A percentile compares a stretch with the other conserved stretches of the same genome.
phyloP scores from a whole-genome alignment of 441 rosid genomes.

The Euphorbia celastroides region DNA sequence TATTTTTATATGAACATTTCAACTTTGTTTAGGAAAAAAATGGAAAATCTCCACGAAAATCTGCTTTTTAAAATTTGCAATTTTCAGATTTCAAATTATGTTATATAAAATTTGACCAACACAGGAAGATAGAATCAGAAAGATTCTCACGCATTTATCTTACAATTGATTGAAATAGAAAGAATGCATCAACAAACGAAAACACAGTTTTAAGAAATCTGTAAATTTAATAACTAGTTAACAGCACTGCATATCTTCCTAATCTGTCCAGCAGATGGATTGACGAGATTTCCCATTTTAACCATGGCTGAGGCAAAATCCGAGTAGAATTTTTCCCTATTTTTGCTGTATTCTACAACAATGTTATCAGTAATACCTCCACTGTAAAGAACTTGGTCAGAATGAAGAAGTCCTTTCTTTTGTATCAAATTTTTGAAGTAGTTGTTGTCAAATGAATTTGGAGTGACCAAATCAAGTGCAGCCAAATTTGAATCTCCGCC shows the following conservation, averaged over 20 bases:
- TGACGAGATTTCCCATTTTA: constrained; percentile 50
- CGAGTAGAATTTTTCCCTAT: constrained; percentile 30
- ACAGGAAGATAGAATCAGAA: too few relatives aligned
- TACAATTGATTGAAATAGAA: too few relatives aligned
- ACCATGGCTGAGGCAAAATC: constrained; percentile 56
- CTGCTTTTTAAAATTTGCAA: too few relatives aligned
- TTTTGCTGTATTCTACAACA: constrained; percentile 40
- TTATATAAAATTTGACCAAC: too few relatives aligned
- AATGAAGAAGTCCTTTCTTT: constrained; percentile 47
- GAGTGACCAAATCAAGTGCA: constrained; percentile 53
- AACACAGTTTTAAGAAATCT: too few relatives aligned
- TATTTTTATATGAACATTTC: too few relatives aligned
- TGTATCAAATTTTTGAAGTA: constrained; percentile 42
- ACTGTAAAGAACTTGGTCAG: constrained; percentile 44
- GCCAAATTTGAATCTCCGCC: constrained; percentile 33
- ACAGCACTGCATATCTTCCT: constrained; percentile 37
- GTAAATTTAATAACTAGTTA: constrained; percentile 13
- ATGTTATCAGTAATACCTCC: constrained; percentile 45
- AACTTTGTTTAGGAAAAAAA: too few relatives aligned
- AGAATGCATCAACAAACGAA: too few relatives aligned
- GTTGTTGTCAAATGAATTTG: constrained; percentile 49
- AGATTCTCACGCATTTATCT: too few relatives aligned
- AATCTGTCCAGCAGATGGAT: constrained; percentile 37
- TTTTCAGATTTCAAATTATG: too few relatives aligned
- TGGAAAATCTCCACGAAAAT: too few relatives aligned